Conservation (phyloP, 805 yeast genomes). For the Kazachstania bromeliacearum region DNA sequence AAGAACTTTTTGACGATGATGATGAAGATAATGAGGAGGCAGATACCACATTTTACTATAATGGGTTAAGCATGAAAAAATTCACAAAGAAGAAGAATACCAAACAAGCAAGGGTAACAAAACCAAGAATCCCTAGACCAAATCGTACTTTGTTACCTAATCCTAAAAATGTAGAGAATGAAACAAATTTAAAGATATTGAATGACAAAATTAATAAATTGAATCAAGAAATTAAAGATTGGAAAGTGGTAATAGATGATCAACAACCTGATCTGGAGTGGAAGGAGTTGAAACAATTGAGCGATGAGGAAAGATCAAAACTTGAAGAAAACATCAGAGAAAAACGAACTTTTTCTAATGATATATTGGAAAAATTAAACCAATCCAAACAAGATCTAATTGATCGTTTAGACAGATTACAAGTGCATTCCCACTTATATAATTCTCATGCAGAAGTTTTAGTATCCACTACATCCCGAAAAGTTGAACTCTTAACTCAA, state of each 20-base stretch:
- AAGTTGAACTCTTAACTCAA: constrained; percentile 13
- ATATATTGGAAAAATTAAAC: too few relatives aligned
- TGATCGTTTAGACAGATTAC: constrained; percentile 14
- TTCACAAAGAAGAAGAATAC: neutral
- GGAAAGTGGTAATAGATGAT: constrained; percentile 19
- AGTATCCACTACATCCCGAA: constrained; percentile 10
- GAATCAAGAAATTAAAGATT: constrained; percentile 19
- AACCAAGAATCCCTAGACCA: neutral
- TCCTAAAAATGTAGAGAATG: constrained; percentile 24
- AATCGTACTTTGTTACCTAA: constrained; percentile 17
- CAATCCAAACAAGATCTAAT: constrained; percentile 11
- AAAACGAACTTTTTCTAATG: neutral
- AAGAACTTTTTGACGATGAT: constrained; percentile 12
- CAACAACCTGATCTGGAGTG: constrained; percentile 14
- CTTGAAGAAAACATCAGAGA: neutral
- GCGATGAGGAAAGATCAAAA: neutral
- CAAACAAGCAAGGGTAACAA: neutral
- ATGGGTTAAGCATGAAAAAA: constrained; percentile 5
- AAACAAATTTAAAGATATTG: constrained; percentile 17
- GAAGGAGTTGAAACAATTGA: constrained; percentile 4
- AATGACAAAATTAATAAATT: constrained; percentile 17
- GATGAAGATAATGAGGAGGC: constrained; percentile 6
- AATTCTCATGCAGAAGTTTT: constrained; percentile 18
- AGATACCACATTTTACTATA: constrained; percentile 6
- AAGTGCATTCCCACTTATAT: constrained; percentile 18